Conservation (phyloP, 805 yeast species). For the Saturnispora sanitii region DNA sequence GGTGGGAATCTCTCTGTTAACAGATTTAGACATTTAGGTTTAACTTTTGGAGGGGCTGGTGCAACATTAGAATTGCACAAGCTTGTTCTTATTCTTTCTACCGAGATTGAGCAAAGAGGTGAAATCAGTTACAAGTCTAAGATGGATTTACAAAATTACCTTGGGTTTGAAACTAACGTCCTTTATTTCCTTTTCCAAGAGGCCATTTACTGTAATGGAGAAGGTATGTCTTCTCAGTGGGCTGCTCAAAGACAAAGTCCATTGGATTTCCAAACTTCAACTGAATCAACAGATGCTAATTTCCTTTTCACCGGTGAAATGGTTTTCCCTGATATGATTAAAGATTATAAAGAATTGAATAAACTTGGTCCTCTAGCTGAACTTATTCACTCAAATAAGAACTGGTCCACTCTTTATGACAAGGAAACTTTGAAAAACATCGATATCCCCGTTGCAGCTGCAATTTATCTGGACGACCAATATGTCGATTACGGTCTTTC, state of each 20-base stretch:
- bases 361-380: conserved; percentile 33
- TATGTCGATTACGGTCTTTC: conserved; percentile 41
- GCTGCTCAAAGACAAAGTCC: conserved; percentile 31
- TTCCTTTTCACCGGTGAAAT: conserved; percentile 19
- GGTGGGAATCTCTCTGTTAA: conserved; percentile 41
- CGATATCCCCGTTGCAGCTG: conserved; percentile 37
- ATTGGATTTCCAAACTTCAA: conserved; percentile 18
- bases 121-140: conserved; percentile 32
- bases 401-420: conserved; percentile 22
- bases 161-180: conserved; percentile 43
- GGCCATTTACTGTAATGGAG: conserved; percentile 44
- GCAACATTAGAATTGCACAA: conserved; percentile 41
- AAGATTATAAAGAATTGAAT: conserved; percentile 36
- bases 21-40: conserved; percentile 45
- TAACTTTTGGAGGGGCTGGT: conserved; percentile 40
- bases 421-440: conserved; percentile 17
- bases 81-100: conserved; percentile 31
- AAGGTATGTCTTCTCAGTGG: conserved; percentile 33
- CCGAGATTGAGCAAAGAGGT: conserved; percentile 30
- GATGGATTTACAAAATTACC: conserved; percentile 24
- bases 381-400: conserved; percentile 24
- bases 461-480: conserved; percentile 39
- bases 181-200: conserved; percentile 50
- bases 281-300: neutral
- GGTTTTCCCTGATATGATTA: conserved; percentile 38